Base-by-base conservation (phyloP, 805 yeast species). In the Nakazawaea ernobii region DNA sequence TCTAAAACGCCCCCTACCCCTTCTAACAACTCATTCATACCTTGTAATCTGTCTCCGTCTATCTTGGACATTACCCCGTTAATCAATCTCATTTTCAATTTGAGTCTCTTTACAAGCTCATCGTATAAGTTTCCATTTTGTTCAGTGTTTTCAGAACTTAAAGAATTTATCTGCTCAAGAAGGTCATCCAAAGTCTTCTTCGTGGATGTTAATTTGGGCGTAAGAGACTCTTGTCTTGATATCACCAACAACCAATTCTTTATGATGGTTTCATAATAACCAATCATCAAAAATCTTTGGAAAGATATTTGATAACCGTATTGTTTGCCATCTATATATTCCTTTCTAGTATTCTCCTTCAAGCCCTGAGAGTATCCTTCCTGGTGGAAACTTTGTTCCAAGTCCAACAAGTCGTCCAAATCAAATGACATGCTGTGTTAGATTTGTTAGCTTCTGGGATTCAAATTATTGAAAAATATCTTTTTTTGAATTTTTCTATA, bases 291-390 rank as follows among this genome's bases (percentile, higher is more conserved):
- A 55, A 77, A 83, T 49, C 86, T 65, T 61, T 85, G 94, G 56
- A 80, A 84, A 0, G 88, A 89, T 0, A 86, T 82, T 59, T 85
- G 94, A 38, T 81, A 72, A 0, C 98, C 98, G 54, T 80, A 82
- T 58, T 87, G 89, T 58, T 83, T 84, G 1, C 97, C 97, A 59
- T 90, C 97, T 2, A 70, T 53, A 44, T 65, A 71, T 42, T 89
- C 90, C 38, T 80, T 75, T 42, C 60, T 62, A 1, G 79, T 66
- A 0, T 89, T 85, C 43, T 77, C 84, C 4, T 67, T 63, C 35
- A 74, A 74, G 1, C 96, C 98, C 52, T 87, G 94, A 42, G 65
- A 56, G 59, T 65, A 85, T 1, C 97, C 97, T 50, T 79, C 79
- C 6, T 74, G 61, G 59, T 87, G 90, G 61, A 65, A 79, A 58